Evolutionary conservation across 176 grass and related monocot genomes (phyloP), one percentile per base, ranked within the genome.

Genomic region (Ensete ventricosum): DNA sequence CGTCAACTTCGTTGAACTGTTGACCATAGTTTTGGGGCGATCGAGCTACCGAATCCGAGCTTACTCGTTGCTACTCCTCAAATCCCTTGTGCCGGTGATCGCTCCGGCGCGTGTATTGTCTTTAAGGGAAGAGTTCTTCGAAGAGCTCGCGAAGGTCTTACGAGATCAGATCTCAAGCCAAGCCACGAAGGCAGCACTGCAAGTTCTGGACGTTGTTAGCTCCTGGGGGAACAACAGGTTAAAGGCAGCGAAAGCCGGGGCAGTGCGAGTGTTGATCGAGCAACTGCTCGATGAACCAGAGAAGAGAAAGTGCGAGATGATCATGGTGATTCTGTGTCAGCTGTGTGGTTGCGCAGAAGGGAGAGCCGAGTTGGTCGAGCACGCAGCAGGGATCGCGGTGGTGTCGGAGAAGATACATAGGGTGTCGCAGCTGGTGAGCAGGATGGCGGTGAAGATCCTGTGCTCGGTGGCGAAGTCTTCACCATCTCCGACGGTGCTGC

Each of bases 321-420:
- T 73, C 24, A 24, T 87, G 77, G 85, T 82, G 64, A 17, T 87
- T 66, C 80, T 91, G 1, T 80, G 70, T 3, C 73, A 82, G 51
- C 73, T 91, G 29, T 91, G 89, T 73, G 51, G 19, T 2, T 91
- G 89, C 80, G 82, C 89, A 7, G 85, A 80, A 14, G 82, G 88
- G 68, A 80, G 85, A 17, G 82, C 82, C 7, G 88, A 80, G 21
- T 27, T 85, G 68, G 82, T 78, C 14, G 73, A 73, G 60, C 88
- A 87, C 48, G 79, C 85, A 29, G 85, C 82, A 11, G 85, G 82
- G 19, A 49, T 91, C 11, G 82, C 88, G 1, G 69, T 87, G 77
- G 82, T 81, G 82, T 62, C 85, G 9, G 79, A 74, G 80, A 83
- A 85, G 52, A 75, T 87, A 48, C 85, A 85, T 9, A 73, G 82